phyloP scores from a whole-genome alignment of 192 early-diverging fungal genomes.

The Linnemannia zychae region DNA sequence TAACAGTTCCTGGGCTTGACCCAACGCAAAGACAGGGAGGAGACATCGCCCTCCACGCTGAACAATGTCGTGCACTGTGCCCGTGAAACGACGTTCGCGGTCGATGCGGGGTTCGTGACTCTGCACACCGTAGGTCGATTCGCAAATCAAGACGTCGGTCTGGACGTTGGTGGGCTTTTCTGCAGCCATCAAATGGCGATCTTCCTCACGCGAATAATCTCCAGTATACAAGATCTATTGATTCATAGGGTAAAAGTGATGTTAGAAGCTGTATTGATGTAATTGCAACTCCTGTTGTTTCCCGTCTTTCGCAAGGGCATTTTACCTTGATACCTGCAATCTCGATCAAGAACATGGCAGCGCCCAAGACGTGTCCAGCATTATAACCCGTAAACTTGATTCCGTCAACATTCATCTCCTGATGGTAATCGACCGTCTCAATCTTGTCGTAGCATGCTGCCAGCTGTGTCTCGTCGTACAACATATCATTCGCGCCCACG shows the following conservation, averaged over 20 bases:
- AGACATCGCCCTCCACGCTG: conserved; percentile 90
- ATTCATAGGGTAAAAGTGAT: not conserved
- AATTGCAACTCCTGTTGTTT: not conserved
- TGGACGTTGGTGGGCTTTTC: conserved; percentile 86
- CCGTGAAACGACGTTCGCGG: conserved; percentile 91
- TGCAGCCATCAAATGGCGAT: conserved; percentile 97
- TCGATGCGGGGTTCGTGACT: conserved; percentile 95
- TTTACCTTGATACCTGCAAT: conserved; percentile 87
- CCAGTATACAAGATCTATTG: conserved; percentile 92
- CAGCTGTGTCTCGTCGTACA: conserved; percentile 94
- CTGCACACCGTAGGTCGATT: conserved; percentile 97
- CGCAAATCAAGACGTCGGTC: conserved; percentile 95
- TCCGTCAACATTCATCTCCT: conserved; percentile 95
- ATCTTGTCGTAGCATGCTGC: conserved; percentile 86
- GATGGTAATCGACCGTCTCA: conserved; percentile 96
- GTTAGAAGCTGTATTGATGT: not conserved
- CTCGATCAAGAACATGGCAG: conserved; percentile 97
- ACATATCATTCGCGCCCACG: conserved; percentile 80
- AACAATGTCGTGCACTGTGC: conserved; percentile 88
- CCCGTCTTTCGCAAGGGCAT: not conserved
- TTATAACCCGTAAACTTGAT: conserved; percentile 96
- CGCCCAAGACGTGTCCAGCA: conserved; percentile 98
- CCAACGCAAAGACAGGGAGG: conserved; percentile 97
- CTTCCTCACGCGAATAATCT: conserved; percentile 99
- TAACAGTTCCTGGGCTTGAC: conserved; percentile 95